A percentile compares a stretch with the other conserved stretches of the same genome.
Conservation (phyloP, 768 basidiomycete species). For the Kwoniella dejecticola region DNA sequence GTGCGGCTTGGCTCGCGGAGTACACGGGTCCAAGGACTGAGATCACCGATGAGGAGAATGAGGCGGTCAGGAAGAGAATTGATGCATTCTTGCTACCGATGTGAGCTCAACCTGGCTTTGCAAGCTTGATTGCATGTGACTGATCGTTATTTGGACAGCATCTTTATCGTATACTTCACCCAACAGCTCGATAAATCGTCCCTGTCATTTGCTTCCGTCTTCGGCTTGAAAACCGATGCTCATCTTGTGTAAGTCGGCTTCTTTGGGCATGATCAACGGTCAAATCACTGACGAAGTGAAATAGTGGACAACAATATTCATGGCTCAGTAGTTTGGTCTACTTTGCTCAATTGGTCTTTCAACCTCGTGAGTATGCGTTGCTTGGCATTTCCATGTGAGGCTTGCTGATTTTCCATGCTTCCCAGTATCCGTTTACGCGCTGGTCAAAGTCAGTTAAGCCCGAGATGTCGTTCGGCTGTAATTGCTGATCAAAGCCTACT, state of each 20-base stretch:
- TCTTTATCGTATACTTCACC: slow-evolving; percentile 6
- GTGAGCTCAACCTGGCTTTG: neutral
- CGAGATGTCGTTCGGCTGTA: too few relatives aligned
- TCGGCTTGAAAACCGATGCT: slow-evolving; percentile 55
- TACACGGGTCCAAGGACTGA: slow-evolving; percentile 1
- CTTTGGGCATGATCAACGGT: too few relatives aligned
- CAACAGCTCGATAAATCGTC: slow-evolving; percentile 56
- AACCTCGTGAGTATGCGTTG: too few relatives aligned
- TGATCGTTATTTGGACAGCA: neutral
- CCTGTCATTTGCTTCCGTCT: slow-evolving; percentile 61
- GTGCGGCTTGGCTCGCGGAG: neutral
- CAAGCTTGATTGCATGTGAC: neutral
- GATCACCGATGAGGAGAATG: slow-evolving; percentile 12
- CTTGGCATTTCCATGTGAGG: too few relatives aligned
- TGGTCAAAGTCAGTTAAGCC: too few relatives aligned
- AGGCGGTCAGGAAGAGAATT: slow-evolving; percentile 1
- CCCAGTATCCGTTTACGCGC: slow-evolving; percentile 13
- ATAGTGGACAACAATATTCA: slow-evolving; percentile 35
- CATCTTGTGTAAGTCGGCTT: too few relatives aligned
- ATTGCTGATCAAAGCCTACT: too few relatives aligned
- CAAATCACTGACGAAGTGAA: too few relatives aligned
- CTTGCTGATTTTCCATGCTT: too few relatives aligned
- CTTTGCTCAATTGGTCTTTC: slow-evolving; percentile 41
- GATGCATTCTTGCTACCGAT: slow-evolving; percentile 3
- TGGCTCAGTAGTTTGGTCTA: slow-evolving; percentile 45